Conservation (phyloP, 768 basidiomycete genomes). For the Lentinus tigrinus region DNA sequence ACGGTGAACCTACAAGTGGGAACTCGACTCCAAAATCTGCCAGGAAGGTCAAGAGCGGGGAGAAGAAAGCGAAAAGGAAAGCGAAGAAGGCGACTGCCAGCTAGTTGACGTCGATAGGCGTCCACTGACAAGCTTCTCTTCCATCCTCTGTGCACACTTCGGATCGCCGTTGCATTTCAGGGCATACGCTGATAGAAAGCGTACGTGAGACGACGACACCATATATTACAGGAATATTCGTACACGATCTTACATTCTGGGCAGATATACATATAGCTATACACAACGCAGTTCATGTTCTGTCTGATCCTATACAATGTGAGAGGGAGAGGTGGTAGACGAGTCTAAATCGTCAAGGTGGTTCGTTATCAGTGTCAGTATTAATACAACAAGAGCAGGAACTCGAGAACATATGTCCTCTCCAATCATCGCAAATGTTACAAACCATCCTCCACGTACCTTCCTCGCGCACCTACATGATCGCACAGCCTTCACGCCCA, state of each 20-base stretch:
- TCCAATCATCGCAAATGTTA: neutral
- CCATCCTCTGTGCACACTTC: neutral
- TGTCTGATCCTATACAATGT: neutral
- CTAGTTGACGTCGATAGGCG: neutral
- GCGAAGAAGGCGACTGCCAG: slow-evolving; percentile 22
- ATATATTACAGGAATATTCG: slow-evolving; percentile 13
- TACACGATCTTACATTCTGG: neutral
- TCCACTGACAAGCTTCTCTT: neutral
- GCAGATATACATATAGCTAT: slow-evolving; percentile 4
- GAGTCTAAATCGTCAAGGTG: neutral
- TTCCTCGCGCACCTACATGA: slow-evolving; percentile 49
- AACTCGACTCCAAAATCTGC: slow-evolving; percentile 26
- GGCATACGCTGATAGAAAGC: neutral
- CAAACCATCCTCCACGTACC: slow-evolving; percentile 2
- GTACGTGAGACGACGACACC: neutral
- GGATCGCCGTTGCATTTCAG: neutral
- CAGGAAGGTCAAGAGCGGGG: slow-evolving; percentile 31
- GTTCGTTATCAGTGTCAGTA: slow-evolving; percentile 8
- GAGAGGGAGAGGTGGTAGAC: neutral
- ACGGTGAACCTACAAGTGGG: slow-evolving; percentile 5
- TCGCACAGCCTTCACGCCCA: slow-evolving; percentile 61
- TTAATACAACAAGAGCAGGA: slow-evolving; percentile 8
- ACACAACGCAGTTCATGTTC: neutral
- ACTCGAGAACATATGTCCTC: neutral
- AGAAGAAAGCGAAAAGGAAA: slow-evolving; percentile 35